A percentile compares a stretch with the other conserved stretches of the same genome.
phyloP scores from a whole-genome alignment of 169 alveolate species.

The Cryptosporidium andersoni region DNA sequence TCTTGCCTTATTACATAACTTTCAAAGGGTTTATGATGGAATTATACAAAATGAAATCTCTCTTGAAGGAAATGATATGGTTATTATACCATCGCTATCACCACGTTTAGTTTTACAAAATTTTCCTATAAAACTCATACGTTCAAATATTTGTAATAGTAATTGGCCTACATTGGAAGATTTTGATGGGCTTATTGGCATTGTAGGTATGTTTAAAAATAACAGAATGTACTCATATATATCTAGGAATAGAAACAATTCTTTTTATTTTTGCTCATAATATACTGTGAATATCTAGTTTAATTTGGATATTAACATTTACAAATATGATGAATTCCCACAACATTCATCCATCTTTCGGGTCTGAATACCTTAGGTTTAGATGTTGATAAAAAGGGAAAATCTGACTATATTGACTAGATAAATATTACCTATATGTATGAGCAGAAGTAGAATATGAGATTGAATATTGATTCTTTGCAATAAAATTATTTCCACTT shows the following conservation, averaged over 20 bases:
- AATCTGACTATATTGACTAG: constrained; percentile 16
- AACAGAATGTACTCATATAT: background rate
- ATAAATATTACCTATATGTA: background rate
- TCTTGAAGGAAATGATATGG: constrained; percentile 50
- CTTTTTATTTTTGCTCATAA: background rate
- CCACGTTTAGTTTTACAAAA: constrained; percentile 32
- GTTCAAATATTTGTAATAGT: constrained; percentile 10
- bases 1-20: constrained; percentile 4
- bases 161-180: constrained; percentile 66
- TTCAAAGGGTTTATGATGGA: constrained; percentile 43
- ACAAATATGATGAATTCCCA: constrained; percentile 65
- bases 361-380: constrained; percentile 51
- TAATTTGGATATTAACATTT: background rate
- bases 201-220: constrained; percentile 53
- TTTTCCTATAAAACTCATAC: constrained; percentile 47
- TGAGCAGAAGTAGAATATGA: background rate
- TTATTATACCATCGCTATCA: constrained; percentile 32
- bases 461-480: background rate
- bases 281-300: no score
- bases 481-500: background rate
- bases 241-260: background rate
- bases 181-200: constrained; percentile 63
- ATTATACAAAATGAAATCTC: constrained; percentile 9
- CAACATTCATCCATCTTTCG: constrained; percentile 69
- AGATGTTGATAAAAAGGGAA: constrained; percentile 62